Percentiles rank a stretch among this genome's conserved stretches.
Evolutionary conservation across 352 stramenopile genomes (phyloP).

Genomic region (Pythium folliculosum): DNA sequence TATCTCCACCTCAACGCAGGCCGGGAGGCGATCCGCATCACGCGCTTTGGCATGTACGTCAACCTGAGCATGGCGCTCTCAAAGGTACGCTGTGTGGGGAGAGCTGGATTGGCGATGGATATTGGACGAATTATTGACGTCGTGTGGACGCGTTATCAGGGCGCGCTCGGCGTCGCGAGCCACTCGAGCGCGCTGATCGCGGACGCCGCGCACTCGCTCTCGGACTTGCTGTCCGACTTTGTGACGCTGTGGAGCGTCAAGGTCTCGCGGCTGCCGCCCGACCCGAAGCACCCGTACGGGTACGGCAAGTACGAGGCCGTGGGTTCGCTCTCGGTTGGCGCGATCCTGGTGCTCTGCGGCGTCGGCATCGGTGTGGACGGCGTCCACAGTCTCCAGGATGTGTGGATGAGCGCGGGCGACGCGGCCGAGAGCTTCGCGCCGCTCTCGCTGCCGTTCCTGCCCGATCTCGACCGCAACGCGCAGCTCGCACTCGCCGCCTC

Average conservation of each 20-base stretch:
- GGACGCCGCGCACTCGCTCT: constrained; percentile 95
- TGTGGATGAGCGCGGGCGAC: constrained; percentile 44
- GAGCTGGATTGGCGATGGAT: background rate
- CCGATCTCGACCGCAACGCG: constrained; percentile 53
- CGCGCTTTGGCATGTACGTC: constrained; percentile 91
- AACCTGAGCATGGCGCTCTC: constrained; percentile 91
- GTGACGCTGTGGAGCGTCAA: constrained; percentile 95
- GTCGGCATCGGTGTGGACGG: constrained; percentile 71
- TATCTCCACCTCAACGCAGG: constrained; percentile 20
- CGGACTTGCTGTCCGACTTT: constrained; percentile 95
- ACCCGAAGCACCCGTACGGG: constrained; percentile 91
- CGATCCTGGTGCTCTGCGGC: constrained; percentile 79
- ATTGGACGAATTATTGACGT: background rate
- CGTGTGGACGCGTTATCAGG: constrained; percentile 30
- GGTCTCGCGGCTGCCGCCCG: constrained; percentile 91
- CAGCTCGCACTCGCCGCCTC: constrained; percentile 78
- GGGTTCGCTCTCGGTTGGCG: constrained; percentile 82
- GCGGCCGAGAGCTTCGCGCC: constrained; percentile 29
- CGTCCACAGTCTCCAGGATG: constrained; percentile 71
- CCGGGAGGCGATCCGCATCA: constrained; percentile 85
- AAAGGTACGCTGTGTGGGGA: constrained; percentile 60
- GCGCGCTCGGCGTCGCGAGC: constrained; percentile 66
- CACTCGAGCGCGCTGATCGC: constrained; percentile 93
- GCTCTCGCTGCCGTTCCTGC: constrained; percentile 49
- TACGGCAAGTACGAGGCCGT: constrained; percentile 91